Evolutionary conservation across 106 monocot species (phyloP).

Genomic region (Dendrobium nobile): DNA sequence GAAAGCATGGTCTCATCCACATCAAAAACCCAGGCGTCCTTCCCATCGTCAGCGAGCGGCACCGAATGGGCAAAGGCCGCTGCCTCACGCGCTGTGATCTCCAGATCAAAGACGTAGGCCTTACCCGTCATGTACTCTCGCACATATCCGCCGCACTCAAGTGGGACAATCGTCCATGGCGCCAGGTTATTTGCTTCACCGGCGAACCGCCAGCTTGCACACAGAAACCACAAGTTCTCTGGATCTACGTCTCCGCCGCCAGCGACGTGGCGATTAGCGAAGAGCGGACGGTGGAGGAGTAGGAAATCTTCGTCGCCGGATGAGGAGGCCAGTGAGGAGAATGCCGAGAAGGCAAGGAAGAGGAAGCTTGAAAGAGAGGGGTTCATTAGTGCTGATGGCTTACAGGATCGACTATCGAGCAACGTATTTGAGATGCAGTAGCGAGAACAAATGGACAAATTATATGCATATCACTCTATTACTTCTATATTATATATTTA

Average conservation of each 20-base stretch:
- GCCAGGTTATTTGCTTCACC: conserved; percentile 73
- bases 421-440: background rate
- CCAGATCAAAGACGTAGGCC: conserved; percentile 50
- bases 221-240: conserved; percentile 22
- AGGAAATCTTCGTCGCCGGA: background rate
- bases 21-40: conserved; percentile 85
- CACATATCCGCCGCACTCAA: conserved; percentile 46
- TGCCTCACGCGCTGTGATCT: conserved; percentile 48
- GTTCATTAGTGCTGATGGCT: background rate
- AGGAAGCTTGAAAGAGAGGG: background rate
- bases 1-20: conserved; percentile 89
- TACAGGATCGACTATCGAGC: background rate
- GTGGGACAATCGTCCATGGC: conserved; percentile 50
- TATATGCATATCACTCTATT: too few relatives aligned
- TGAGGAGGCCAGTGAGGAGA: background rate
- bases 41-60: conserved; percentile 39
- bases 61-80: conserved; percentile 35
- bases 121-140: conserved; percentile 50
- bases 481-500: too few relatives aligned
- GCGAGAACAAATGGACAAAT: background rate
- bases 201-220: conserved; percentile 66
- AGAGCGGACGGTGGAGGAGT: conserved; percentile 19
- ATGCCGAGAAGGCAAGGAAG: background rate
- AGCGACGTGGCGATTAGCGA: conserved; percentile 9
- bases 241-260: background rate